These are phyloP conservation scores for Paspalum notatum DNA, from an alignment of 176 grass and related monocot species.

Conservation along the genomic window DNA sequence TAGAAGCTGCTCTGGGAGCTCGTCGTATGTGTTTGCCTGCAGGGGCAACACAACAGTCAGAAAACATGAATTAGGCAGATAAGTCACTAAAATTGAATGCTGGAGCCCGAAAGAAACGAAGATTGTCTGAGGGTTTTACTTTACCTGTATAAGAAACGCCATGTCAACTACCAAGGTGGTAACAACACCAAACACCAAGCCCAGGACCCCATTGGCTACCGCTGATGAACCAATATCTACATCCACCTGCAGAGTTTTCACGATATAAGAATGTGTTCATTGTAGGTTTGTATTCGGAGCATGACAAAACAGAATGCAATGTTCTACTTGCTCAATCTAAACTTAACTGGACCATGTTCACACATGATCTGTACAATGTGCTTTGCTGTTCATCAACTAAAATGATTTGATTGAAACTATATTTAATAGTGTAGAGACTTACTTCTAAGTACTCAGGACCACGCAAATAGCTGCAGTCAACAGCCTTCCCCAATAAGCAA, in stretches of 20 bases:
- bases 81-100: neutral
- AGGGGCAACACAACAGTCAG: neutral
- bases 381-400: neutral
- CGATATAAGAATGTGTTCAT: neutral
- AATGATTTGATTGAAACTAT: constrained; percentile 6
- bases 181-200: constrained; percentile 89
- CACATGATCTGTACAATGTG: constrained; percentile 6
- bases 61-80: neutral
- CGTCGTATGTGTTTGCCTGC: constrained; percentile 82
- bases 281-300: neutral
- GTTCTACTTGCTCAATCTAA: neutral
- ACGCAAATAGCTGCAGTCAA: constrained; percentile 88
- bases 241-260: constrained; percentile 65
- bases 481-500: constrained; percentile 92
- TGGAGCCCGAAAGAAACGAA: neutral
- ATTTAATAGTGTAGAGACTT: constrained; percentile 37
- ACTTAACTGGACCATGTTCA: neutral
- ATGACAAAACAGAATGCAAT: neutral
- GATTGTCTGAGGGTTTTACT: neutral
- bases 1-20: constrained; percentile 86
- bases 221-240: constrained; percentile 97
- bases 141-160: constrained; percentile 98
- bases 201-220: constrained; percentile 94
- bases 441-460: constrained; percentile 94
- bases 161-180: constrained; percentile 90